Conservation (phyloP, 805 yeast species). For the Starmerella scarabaei region DNA sequence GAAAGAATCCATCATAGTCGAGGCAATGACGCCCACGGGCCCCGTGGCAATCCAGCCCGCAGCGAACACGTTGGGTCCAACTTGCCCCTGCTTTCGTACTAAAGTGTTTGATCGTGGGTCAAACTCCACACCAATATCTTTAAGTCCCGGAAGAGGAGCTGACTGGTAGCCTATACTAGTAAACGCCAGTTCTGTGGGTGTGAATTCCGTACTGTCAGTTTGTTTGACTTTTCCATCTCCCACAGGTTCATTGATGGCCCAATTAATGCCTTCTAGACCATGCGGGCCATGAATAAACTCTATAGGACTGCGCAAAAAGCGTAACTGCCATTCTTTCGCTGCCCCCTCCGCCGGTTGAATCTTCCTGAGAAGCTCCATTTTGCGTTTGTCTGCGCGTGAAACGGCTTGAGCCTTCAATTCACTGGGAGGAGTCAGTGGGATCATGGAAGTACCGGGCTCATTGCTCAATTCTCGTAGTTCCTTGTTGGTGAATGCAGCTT, state of each 20-base stretch:
- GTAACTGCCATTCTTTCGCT: slow-evolving; percentile 46
- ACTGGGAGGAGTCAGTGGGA: slow-evolving; percentile 10
- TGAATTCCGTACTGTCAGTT: slow-evolving; percentile 27
- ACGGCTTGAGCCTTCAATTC: slow-evolving; percentile 1
- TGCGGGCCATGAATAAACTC: slow-evolving; percentile 33
- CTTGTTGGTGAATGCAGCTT: slow-evolving; percentile 82
- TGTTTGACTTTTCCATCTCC: slow-evolving; percentile 29
- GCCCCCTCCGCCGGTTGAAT: not conserved
- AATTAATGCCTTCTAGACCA: slow-evolving; percentile 34
- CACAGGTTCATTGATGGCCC: slow-evolving; percentile 36
- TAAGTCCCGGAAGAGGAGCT: slow-evolving; percentile 45
- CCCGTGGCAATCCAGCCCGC: slow-evolving; percentile 88
- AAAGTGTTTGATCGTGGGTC: slow-evolving; percentile 30
- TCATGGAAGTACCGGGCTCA: slow-evolving; percentile 17
- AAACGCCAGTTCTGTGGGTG: slow-evolving; percentile 52
- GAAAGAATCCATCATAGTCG: slow-evolving; percentile 76
- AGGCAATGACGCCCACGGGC: slow-evolving; percentile 79
- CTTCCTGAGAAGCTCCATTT: slow-evolving; percentile 12
- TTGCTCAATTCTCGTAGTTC: slow-evolving; percentile 71
- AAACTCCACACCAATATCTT: slow-evolving; percentile 38
- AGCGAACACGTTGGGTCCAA: slow-evolving; percentile 40
- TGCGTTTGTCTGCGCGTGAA: slow-evolving; percentile 18
- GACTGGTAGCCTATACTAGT: slow-evolving; percentile 78
- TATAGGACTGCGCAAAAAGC: slow-evolving; percentile 56
- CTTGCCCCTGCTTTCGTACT: slow-evolving; percentile 11